Percentiles rank a stretch among this genome's conserved stretches.
Evolutionary conservation across 495 filamentous ascomycete species (phyloP).

Genomic region (Pyronema domesticum): DNA sequence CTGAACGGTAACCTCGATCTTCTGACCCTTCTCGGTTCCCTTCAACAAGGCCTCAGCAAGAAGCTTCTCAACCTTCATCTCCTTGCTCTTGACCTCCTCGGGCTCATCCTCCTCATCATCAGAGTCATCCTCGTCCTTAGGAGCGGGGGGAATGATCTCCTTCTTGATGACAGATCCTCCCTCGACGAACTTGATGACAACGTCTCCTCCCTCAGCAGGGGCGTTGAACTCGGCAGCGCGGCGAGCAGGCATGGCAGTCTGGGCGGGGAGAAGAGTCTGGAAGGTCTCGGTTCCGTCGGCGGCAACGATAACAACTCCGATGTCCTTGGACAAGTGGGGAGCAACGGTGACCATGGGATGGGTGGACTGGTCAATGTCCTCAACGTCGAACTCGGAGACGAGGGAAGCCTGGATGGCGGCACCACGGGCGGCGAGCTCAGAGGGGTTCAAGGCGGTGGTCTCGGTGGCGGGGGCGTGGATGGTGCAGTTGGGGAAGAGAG

Average conservation of each 20-base stretch:
- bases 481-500: slow-evolving; percentile 67
- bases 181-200: slow-evolving; percentile 72
- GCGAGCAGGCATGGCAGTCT: slow-evolving; percentile 80
- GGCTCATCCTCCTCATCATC: slow-evolving; percentile 68
- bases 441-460: slow-evolving; percentile 70
- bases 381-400: slow-evolving; percentile 75
- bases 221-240: slow-evolving; percentile 57
- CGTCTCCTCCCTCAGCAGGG: slow-evolving; percentile 63
- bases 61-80: slow-evolving; percentile 74
- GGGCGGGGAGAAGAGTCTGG: slow-evolving; percentile 55
- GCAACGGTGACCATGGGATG: slow-evolving; percentile 90
- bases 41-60: slow-evolving; percentile 74
- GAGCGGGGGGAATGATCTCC: slow-evolving; percentile 63
- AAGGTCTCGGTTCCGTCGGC: slow-evolving; percentile 47
- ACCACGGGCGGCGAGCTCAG: slow-evolving; percentile 71
- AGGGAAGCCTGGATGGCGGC: slow-evolving; percentile 89
- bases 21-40: slow-evolving; percentile 68
- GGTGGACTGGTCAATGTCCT: slow-evolving; percentile 88
- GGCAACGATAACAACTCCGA: slow-evolving; percentile 66
- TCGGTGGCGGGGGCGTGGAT: slow-evolving; percentile 70
- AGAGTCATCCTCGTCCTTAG: slow-evolving; percentile 43
- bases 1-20: slow-evolving; percentile 84
- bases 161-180: slow-evolving; percentile 77
- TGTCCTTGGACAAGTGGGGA: slow-evolving; percentile 69
- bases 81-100: slow-evolving; percentile 70